phyloP scores from a whole-genome alignment of 495 filamentous ascomycete genomes.

The Arthonia radiata region DNA sequence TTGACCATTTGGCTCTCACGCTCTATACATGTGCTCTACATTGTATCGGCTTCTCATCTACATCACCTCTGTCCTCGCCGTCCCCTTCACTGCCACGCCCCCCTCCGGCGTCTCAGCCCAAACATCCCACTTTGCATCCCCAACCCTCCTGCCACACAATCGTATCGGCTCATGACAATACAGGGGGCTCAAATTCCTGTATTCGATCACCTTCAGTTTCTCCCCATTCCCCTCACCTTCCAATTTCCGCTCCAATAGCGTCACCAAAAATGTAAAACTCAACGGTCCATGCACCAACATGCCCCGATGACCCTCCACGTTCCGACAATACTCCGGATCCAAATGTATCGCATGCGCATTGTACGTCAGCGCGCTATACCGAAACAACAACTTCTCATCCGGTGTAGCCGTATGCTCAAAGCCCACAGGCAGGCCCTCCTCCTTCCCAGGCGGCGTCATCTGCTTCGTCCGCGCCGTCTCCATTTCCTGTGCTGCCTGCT shows the following conservation, averaged over 20 bases:
- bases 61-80: slow-evolving; percentile 6
- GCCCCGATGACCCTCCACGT: slow-evolving; percentile 46
- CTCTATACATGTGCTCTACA: no score
- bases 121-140: slow-evolving; percentile 24
- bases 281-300: slow-evolving; percentile 73
- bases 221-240: slow-evolving; percentile 4
- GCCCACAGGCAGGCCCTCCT: slow-evolving; percentile 4
- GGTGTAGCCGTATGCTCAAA: slow-evolving; percentile 37
- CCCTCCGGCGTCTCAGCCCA: slow-evolving; percentile 40
- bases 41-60: no score
- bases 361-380: slow-evolving; percentile 65
- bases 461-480: slow-evolving; percentile 2
- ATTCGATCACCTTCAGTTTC: slow-evolving; percentile 32
- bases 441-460: slow-evolving; percentile 3
- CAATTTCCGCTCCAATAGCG: slow-evolving; percentile 29
- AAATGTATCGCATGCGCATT: slow-evolving; percentile 74
- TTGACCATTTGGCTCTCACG: no score
- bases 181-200: slow-evolving; percentile 61
- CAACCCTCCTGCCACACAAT: slow-evolving; percentile 11
- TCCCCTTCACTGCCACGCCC: slow-evolving; percentile 27
- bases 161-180: slow-evolving; percentile 35
- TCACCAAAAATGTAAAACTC: slow-evolving; percentile 47
- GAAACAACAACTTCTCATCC: slow-evolving; percentile 42
- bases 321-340: slow-evolving; percentile 41
- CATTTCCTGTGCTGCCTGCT: slow-evolving; percentile 6